Conservation (phyloP, 805 yeast genomes). For the Wickerhamiella spandovensis region DNA sequence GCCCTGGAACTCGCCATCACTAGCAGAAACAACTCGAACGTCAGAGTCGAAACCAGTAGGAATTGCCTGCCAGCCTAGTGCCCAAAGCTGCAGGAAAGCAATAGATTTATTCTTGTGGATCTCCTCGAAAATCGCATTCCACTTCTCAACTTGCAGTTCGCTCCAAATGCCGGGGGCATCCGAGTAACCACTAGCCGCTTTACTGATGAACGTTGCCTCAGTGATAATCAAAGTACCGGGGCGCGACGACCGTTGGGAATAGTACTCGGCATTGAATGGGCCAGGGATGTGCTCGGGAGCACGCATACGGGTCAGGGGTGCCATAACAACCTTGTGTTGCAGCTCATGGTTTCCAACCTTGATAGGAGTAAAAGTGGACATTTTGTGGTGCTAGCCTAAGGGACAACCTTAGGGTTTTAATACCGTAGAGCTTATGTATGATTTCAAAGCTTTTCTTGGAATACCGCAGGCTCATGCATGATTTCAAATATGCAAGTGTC, state of each 20-base stretch:
- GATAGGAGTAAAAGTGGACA: slow-evolving; percentile 18
- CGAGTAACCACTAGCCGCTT: slow-evolving; percentile 30
- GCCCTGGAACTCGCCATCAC: no score
- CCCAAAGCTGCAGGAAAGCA: slow-evolving; percentile 33
- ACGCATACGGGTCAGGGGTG: slow-evolving; percentile 40
- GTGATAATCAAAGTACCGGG: slow-evolving; percentile 44
- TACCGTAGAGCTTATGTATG: no score
- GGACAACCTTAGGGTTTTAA: no score
- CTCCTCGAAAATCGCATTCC: slow-evolving; percentile 30
- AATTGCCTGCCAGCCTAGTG: slow-evolving; percentile 30
- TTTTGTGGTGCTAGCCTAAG: slow-evolving; percentile 21
- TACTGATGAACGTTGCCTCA: slow-evolving; percentile 42
- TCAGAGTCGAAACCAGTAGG: slow-evolving; percentile 22
- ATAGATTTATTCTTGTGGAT: slow-evolving; percentile 33
- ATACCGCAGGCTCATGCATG: no score
- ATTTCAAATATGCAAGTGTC: no score
- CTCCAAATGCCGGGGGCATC: slow-evolving; percentile 20
- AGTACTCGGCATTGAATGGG: slow-evolving; percentile 38
- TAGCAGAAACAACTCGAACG: no score
- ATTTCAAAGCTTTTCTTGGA: no score
- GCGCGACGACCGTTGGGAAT: slow-evolving; percentile 34
- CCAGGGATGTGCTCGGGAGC: slow-evolving; percentile 26
- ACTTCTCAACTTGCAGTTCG: slow-evolving; percentile 20
- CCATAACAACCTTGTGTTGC: slow-evolving; percentile 31
- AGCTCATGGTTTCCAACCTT: slow-evolving; percentile 23